Evolutionary conservation across 1,284 basidiomycete genomes (phyloP).

Genomic region (Ustilago sp.): DNA sequence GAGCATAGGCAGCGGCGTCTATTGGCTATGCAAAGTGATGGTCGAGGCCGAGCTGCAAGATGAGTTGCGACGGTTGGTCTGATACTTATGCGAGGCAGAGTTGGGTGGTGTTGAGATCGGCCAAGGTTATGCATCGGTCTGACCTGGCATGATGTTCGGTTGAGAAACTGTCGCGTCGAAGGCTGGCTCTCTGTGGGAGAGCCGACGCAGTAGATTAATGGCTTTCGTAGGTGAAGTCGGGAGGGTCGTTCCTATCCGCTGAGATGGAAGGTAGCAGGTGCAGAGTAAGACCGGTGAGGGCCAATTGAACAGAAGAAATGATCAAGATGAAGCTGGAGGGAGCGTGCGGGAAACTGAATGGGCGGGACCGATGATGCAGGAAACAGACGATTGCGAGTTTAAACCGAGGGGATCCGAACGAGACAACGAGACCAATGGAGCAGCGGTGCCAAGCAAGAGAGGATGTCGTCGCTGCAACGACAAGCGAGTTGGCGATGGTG

Average conservation of each 20-base stretch:
- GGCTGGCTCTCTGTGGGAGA: neutral
- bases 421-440: neutral
- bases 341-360: constrained; percentile 1
- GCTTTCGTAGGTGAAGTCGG: neutral
- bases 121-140: neutral
- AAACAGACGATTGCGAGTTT: neutral
- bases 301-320: neutral
- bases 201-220: neutral
- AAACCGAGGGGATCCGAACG: no score
- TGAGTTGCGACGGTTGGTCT: neutral
- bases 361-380: neutral
- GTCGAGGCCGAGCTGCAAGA: neutral
- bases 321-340: neutral
- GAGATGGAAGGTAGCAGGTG: neutral
- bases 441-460: neutral
- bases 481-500: neutral
- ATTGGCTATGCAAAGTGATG: neutral
- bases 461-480: no score
- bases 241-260: neutral
- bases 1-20: constrained; percentile 13
- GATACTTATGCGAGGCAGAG: neutral
- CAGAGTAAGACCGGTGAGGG: neutral
- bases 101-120: neutral
- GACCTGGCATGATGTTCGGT: neutral
- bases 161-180: neutral